Conservation (phyloP, 768 basidiomycete species). For the Fomitopsis serialis region DNA sequence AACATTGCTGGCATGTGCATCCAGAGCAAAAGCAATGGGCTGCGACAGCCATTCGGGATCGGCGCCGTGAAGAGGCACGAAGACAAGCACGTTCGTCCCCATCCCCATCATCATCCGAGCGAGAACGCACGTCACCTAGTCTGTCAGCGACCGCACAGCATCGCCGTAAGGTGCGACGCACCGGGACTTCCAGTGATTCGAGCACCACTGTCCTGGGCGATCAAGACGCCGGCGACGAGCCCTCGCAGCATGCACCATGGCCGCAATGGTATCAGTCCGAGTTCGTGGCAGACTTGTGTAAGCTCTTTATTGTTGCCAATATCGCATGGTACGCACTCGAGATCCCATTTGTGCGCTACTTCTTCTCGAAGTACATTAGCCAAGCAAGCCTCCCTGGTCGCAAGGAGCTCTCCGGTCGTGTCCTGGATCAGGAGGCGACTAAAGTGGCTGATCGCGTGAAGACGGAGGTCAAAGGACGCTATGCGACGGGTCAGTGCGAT, state of each 20-base stretch:
- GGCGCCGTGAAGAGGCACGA: background rate
- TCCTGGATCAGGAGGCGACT: too few relatives aligned
- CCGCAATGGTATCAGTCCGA: background rate
- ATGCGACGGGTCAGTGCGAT: too few relatives aligned
- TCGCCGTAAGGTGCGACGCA: background rate
- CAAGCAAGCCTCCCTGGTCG: too few relatives aligned
- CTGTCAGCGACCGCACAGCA: background rate
- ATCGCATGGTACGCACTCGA: too few relatives aligned
- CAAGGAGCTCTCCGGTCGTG: too few relatives aligned
- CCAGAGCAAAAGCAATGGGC: background rate
- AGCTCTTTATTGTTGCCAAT: too few relatives aligned
- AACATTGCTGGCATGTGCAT: background rate
- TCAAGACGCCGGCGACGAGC: background rate
- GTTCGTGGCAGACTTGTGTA: constrained; percentile 1
- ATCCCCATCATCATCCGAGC: too few relatives aligned
- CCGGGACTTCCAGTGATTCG: background rate
- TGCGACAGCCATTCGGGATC: background rate
- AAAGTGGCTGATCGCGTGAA: too few relatives aligned
- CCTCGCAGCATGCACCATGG: background rate
- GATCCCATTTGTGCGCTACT: too few relatives aligned
- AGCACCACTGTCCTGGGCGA: background rate
- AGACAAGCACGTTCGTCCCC: background rate
- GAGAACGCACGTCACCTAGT: background rate
- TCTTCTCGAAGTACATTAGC: too few relatives aligned
- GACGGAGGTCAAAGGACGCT: too few relatives aligned